Evolutionary conservation across 192 early-diverging fungal species (phyloP).

Genomic region (Coemansia sp.): DNA sequence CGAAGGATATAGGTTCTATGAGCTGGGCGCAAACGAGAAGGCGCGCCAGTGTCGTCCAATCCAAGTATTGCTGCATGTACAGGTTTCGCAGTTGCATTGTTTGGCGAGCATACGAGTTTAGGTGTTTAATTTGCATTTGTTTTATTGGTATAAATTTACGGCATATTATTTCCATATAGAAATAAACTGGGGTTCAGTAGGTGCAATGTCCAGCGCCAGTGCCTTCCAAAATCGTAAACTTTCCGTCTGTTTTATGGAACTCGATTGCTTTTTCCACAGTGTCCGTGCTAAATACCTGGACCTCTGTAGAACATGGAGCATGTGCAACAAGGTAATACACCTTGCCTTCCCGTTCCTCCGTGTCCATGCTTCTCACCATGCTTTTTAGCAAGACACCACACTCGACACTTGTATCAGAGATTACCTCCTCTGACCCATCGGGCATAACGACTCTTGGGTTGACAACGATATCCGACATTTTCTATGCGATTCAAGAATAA

Average conservation of each 20-base stretch:
- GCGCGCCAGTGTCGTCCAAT: constrained; percentile 17
- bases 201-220: not conserved
- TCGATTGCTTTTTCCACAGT: too few species aligned
- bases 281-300: too few species aligned
- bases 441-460: not conserved
- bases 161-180: too few species aligned
- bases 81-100: constrained; percentile 49
- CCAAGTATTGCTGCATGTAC: constrained; percentile 38
- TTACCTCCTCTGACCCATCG: not conserved
- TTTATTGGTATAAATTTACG: not conserved
- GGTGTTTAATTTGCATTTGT: not conserved
- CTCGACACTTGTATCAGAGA: not conserved
- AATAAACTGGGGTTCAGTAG: too few species aligned
- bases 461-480: not conserved
- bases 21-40: constrained; percentile 47
- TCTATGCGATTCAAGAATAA: not conserved
- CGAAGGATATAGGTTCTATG: constrained; percentile 46
- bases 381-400: not conserved
- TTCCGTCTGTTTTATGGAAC: not conserved
- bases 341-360: too few species aligned
- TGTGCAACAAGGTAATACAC: too few species aligned
- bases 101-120: constrained; percentile 4
- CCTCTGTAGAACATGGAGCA: too few species aligned
- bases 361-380: not conserved
- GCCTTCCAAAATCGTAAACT: not conserved